Evolutionary conservation across 2,329 filamentous ascomycete genomes (phyloP), one percentile per base, ranked within the genome.

Genomic region (Fusarium equiseti): DNA sequence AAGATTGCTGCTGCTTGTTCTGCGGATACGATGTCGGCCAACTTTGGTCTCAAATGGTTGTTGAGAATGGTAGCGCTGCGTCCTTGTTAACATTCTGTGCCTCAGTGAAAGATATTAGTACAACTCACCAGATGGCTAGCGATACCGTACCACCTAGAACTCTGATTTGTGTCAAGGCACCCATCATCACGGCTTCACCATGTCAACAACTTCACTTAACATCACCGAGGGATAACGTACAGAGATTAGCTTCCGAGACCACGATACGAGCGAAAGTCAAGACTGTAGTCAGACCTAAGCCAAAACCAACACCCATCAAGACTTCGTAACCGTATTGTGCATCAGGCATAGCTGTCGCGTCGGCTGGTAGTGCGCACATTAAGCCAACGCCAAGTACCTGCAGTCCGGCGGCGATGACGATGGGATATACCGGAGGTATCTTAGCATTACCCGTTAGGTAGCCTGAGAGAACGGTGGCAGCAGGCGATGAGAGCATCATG

Each of bases 311-410:
- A 1, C 60, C 57, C 57, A 63, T 63, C 2, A 62, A 5, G 4
- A 62, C 26, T n/a, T 54, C 60, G 18, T 63, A 62, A 1, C 57
- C 60, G 8, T 62, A 63, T 38, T 54, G 57, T 20, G 57, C 32
- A 18, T 42, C n/a, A 5, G 42, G 57, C 46, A 54, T 54, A 6
- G 8, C 3, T 3, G 18, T 24, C 3, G 42, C 2, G 16, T 48
- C 12, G 8, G 22, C 35, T 3, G 60, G 18, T 1, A 62, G 15
- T 22, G 57, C 48, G 8, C 57, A 63, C 15, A 43, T 62, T 6
- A 63, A 40, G 2, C 57, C 57, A 1, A 63, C 60, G 2, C 46
- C 60, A 4, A 63, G 31, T 1, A 62, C 40, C 7, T 63, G 42
- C 3, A 63, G 22, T 13, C 6, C 26, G 1, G 32, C 40, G 1